phyloP scores from a whole-genome alignment of 768 basidiomycete species.

The Tulasnella calospora region DNA sequence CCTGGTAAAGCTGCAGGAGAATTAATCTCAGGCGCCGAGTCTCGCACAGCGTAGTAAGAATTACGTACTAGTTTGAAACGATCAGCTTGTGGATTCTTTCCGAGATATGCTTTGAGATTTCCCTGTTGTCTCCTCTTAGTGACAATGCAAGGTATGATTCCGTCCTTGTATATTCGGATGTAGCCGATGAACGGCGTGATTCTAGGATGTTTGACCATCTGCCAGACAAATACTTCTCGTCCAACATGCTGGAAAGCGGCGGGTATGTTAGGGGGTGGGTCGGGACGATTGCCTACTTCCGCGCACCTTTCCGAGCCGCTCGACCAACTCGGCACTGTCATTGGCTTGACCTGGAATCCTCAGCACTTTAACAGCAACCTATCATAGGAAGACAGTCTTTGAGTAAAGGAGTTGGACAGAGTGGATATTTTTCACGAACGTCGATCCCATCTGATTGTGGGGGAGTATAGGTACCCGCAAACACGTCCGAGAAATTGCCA shows the following conservation, averaged over 20 bases:
- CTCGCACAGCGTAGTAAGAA: not conserved
- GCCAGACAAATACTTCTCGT: not conserved
- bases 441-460: not conserved
- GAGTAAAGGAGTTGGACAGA: no score
- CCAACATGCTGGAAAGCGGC: not conserved
- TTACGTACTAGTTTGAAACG: not conserved
- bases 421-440: not conserved
- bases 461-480: not conserved
- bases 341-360: not conserved
- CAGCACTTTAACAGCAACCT: not conserved
- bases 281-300: not conserved
- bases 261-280: not conserved
- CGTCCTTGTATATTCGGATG: not conserved
- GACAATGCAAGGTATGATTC: not conserved
- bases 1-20: not conserved
- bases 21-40: not conserved
- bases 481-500: not conserved
- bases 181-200: constrained; percentile 1
- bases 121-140: not conserved
- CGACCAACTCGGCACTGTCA: not conserved
- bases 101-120: not conserved
- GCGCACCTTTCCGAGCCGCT: not conserved
- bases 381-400: no score
- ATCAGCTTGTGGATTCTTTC: not conserved
- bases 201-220: not conserved